phyloP scores from a whole-genome alignment of 2,329 filamentous ascomycete genomes.

The Aspergillus glaucus region DNA sequence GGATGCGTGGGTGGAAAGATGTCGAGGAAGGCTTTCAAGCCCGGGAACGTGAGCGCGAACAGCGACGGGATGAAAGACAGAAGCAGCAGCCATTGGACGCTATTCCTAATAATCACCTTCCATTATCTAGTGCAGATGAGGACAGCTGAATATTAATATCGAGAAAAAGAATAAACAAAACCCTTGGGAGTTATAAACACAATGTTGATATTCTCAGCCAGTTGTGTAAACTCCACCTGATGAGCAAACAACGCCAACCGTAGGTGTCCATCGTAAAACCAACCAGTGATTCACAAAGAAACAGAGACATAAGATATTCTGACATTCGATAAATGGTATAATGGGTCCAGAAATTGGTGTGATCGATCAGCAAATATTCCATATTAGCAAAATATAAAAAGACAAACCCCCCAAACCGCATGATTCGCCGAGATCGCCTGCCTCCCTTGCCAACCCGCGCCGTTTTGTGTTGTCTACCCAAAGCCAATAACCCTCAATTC shows the following conservation, averaged over 20 bases:
- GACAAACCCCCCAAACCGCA: conserved; percentile 12
- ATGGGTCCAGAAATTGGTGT: conserved; percentile 3
- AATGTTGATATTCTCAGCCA: neutral
- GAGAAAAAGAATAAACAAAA: too few species aligned
- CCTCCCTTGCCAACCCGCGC: conserved; percentile 23
- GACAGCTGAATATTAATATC: too few species aligned
- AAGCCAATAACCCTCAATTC: conserved; percentile 16
- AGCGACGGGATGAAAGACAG: conserved; percentile 34
- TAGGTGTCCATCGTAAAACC: neutral
- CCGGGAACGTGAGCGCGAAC: conserved; percentile 56
- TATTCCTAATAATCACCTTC: neutral
- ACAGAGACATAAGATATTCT: conserved; percentile 1
- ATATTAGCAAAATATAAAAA: conserved; percentile 6
- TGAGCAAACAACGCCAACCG: neutral
- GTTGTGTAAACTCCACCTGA: neutral
- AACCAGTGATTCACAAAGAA: neutral
- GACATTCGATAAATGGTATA: conserved; percentile 9
- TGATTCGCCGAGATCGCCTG: conserved; percentile 20
- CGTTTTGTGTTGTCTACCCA: conserved; percentile 27
- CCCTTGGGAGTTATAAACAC: too few species aligned
- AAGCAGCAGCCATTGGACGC: neutral
- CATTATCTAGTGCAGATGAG: neutral
- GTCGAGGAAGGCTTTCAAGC: conserved; percentile 33
- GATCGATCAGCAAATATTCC: conserved; percentile 2
- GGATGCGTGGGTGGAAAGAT: conserved; percentile 40